These are phyloP conservation scores for Taxillus chinensis DNA, from an alignment of 164 flowering plant species.

Conservation along the genomic window DNA sequence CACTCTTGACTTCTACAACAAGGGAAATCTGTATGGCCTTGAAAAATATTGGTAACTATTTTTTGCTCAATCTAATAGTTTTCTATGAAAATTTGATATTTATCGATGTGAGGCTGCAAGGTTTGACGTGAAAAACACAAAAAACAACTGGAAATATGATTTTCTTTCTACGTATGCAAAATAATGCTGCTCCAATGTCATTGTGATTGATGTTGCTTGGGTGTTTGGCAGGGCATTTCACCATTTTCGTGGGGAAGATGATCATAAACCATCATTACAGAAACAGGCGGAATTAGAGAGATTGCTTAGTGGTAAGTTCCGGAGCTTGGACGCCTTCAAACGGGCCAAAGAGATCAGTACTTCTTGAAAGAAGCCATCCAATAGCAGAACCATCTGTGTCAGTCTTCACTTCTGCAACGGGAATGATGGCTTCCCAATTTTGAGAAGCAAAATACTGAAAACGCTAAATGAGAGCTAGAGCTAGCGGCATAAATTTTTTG, in stretches of 20 bases:
- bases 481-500: constrained; percentile 5
- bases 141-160: not conserved
- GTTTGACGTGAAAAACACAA: not conserved
- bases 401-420: not conserved
- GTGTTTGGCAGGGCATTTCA: constrained; percentile 81
- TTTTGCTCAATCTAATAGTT: not conserved
- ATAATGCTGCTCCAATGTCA: too few relatives aligned
- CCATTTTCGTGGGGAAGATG: constrained; percentile 46
- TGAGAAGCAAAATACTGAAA: constrained; percentile 6
- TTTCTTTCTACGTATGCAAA: too few relatives aligned
- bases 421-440: constrained; percentile 10
- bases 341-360: constrained; percentile 44
- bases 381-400: constrained; percentile 7
- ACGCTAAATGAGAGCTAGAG: not conserved
- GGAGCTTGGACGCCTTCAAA: constrained; percentile 62
- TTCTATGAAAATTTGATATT: not conserved
- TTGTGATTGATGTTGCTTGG: not conserved
- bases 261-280: constrained; percentile 33
- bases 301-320: constrained; percentile 66
- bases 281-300: constrained; percentile 74
- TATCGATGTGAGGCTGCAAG: too few relatives aligned
- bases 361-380: constrained; percentile 12
- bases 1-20: constrained; percentile 67
- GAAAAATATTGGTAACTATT: constrained; percentile 80
- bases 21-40: constrained; percentile 86